A percentile compares a stretch with the other conserved stretches of the same genome.
Conservation (phyloP, 306 rosid genomes). For the Ormosia semicastrata region DNA sequence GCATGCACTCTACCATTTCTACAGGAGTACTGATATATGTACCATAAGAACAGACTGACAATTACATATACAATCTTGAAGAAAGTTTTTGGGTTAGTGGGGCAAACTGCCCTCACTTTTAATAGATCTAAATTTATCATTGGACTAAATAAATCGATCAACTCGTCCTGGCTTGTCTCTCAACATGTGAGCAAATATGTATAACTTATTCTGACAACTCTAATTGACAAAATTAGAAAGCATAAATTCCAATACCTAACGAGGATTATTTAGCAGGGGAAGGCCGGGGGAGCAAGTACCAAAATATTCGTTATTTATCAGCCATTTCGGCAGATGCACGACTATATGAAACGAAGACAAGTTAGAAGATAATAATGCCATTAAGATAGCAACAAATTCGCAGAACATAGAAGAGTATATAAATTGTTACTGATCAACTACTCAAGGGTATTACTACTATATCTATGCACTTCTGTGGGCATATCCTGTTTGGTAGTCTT, state of each 20-base stretch:
- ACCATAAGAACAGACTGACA: not conserved
- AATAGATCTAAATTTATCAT: not conserved
- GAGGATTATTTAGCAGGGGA: not conserved
- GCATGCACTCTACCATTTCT: no score
- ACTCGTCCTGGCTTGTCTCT: not conserved
- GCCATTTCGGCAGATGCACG: conserved; percentile 24
- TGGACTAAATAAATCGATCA: not conserved
- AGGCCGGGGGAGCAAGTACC: conserved; percentile 33
- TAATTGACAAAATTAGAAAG: not conserved
- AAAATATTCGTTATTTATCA: conserved; percentile 9
- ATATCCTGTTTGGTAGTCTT: conserved; percentile 1
- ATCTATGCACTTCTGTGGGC: conserved; percentile 23
- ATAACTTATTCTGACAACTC: not conserved
- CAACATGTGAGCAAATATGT: not conserved
- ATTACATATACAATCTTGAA: not conserved
- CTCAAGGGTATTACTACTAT: not conserved
- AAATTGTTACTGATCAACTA: conserved; percentile 17
- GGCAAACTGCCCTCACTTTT: not conserved
- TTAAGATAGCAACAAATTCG: conserved; percentile 26
- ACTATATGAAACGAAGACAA: not conserved
- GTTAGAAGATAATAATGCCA: conserved; percentile 14
- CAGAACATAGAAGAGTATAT: not conserved
- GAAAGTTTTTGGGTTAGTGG: not conserved
- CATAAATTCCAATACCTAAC: not conserved
- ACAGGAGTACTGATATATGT: no score